Evolutionary conservation across 805 yeast species (phyloP).

Genomic region (Zygosaccharomyces lentus): DNA sequence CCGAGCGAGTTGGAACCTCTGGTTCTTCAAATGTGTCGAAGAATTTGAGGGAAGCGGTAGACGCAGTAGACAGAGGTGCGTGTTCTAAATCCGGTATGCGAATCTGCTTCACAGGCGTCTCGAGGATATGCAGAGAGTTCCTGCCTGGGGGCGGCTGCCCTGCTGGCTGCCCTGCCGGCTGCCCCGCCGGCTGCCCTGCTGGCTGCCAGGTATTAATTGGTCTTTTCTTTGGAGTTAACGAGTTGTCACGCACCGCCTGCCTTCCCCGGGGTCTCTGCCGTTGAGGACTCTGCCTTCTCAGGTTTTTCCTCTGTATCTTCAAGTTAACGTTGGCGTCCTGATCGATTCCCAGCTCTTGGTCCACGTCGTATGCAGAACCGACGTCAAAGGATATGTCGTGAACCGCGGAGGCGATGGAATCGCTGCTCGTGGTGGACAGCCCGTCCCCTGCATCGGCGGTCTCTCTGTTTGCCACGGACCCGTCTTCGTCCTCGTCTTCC

Average conservation of each 20-base stretch:
- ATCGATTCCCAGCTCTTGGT: constrained; percentile 30
- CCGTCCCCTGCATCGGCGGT: constrained; percentile 5
- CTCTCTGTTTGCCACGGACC: not conserved
- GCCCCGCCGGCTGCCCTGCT: not conserved
- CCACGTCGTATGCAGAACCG: constrained; percentile 15
- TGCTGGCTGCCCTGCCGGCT: not conserved
- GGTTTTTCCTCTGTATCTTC: constrained; percentile 28
- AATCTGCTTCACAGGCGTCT: constrained; percentile 30
- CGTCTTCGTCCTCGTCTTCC: not conserved
- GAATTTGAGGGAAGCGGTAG: constrained; percentile 22
- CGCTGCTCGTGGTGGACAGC: constrained; percentile 10
- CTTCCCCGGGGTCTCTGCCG: not conserved
- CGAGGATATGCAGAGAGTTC: constrained; percentile 22
- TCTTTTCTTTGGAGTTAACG: not conserved
- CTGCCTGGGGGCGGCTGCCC: not conserved
- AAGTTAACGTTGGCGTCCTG: constrained; percentile 32
- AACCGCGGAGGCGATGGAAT: constrained; percentile 29
- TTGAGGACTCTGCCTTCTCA: constrained; percentile 11
- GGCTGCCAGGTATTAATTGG: not conserved
- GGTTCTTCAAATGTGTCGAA: constrained; percentile 24
- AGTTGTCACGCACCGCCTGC: not conserved
- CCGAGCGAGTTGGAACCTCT: not conserved
- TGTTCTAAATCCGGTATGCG: constrained; percentile 26
- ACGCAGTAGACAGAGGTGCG: constrained; percentile 16
- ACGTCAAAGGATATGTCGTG: constrained; percentile 29